These are phyloP conservation scores for Candida andamanensis DNA, from an alignment of 805 yeast genomes.

Conservation along the genomic window DNA sequence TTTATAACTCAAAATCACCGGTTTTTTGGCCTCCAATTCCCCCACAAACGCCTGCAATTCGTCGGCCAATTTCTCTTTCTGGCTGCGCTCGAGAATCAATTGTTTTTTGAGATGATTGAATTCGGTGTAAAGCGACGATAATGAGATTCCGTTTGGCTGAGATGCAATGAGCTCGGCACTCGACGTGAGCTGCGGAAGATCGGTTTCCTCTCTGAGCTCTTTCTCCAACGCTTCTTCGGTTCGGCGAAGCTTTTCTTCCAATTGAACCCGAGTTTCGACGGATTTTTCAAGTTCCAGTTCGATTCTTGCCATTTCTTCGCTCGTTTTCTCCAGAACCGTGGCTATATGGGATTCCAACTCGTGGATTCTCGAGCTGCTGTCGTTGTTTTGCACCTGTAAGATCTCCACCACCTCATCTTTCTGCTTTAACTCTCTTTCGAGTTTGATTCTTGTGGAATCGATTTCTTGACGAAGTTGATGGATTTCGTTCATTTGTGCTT, in stretches of 20 bases:
- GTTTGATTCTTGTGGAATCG: constrained; percentile 45
- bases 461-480: constrained; percentile 19
- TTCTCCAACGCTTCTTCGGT: constrained; percentile 39
- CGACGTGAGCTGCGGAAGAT: constrained; percentile 44
- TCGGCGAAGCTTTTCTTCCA: constrained; percentile 33
- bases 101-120: constrained; percentile 60
- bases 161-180: constrained; percentile 53
- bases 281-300: constrained; percentile 29
- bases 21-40: constrained; percentile 76
- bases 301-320: constrained; percentile 27
- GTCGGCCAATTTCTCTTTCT: constrained; percentile 62
- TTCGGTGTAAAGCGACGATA: constrained; percentile 64
- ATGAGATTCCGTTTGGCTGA: constrained; percentile 45
- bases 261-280: constrained; percentile 26
- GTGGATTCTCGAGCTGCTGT: constrained; percentile 46
- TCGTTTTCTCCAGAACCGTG: constrained; percentile 34
- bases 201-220: constrained; percentile 35
- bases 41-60: constrained; percentile 68
- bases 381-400: constrained; percentile 48
- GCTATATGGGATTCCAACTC: constrained; percentile 48
- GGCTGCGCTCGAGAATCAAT: constrained; percentile 61
- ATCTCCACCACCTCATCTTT: constrained; percentile 59
- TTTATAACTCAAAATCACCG: constrained; percentile 64
- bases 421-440: constrained; percentile 33
- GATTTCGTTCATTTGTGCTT: constrained; percentile 16